A percentile compares a stretch with the other conserved stretches of the same genome.
These are phyloP conservation scores for Annulohypoxylon truncatum DNA, from an alignment of 2,329 filamentous ascomycete species.

Conservation along the genomic window DNA sequence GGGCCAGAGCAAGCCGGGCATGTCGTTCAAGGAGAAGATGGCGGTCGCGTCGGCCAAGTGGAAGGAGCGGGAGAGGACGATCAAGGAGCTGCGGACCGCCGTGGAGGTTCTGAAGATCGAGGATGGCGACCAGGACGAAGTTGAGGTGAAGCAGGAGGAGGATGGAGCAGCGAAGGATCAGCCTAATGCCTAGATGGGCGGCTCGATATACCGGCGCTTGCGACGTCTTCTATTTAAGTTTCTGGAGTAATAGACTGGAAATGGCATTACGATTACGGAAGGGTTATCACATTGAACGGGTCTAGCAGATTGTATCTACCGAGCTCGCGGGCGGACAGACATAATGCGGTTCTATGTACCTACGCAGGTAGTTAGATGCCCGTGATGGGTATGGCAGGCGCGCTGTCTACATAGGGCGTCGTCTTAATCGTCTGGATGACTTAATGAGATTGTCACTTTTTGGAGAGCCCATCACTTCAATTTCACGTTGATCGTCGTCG, in stretches of 20 bases:
- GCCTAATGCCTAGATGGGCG: background rate
- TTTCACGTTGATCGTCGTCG: background rate
- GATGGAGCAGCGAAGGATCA: background rate
- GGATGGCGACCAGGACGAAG: conserved; percentile 5
- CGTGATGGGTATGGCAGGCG: background rate
- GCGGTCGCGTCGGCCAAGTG: conserved; percentile 67
- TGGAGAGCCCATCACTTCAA: background rate
- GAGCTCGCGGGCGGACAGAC: background rate
- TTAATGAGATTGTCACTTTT: conserved; percentile 5
- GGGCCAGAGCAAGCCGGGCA: conserved; percentile 43
- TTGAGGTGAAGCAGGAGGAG: conserved; percentile 10
- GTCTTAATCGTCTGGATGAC: background rate
- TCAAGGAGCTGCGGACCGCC: conserved; percentile 75
- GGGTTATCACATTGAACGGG: background rate
- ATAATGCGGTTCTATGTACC: background rate
- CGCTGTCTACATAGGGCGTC: background rate
- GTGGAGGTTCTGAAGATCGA: conserved; percentile 65
- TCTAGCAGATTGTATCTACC: conserved; percentile 2
- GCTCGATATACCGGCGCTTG: background rate
- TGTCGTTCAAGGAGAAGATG: conserved; percentile 75
- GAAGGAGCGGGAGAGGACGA: conserved; percentile 49
- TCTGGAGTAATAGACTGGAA: background rate
- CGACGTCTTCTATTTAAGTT: conserved; percentile 24
- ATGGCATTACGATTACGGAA: background rate
- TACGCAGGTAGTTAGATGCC: background rate